Evolutionary conservation across 2,329 filamentous ascomycete genomes (phyloP).

Genomic region (Trichoderma koningiopsis): DNA sequence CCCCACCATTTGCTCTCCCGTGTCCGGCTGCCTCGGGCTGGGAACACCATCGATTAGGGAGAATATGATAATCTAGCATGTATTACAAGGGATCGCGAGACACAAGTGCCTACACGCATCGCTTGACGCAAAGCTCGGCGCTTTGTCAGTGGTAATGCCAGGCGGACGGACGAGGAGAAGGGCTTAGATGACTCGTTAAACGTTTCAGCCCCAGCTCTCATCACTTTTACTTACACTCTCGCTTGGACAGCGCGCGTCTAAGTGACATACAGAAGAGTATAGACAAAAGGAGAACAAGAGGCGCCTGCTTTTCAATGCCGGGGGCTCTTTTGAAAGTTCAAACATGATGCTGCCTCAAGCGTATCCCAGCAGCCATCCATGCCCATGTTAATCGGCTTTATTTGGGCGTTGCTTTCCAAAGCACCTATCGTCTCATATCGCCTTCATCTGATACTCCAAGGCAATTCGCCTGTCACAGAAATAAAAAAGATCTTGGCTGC

Average conservation of each 20-base stretch:
- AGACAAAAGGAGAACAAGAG: not conserved
- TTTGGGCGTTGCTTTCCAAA: conserved; percentile 1
- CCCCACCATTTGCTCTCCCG: conserved; percentile 1
- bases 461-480: not conserved
- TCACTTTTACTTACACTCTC: not conserved
- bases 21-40: conserved; percentile 6
- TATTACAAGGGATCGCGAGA: not conserved
- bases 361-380: not conserved
- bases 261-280: not conserved
- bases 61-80: not conserved
- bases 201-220: not conserved
- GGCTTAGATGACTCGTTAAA: not conserved
- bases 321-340: not conserved
- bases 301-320: not conserved
- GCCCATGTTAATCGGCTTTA: not conserved
- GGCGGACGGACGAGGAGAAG: not conserved
- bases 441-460: not conserved
- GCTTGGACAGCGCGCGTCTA: not conserved
- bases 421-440: conserved; percentile 8
- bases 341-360: not conserved
- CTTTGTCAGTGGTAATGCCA: not conserved
- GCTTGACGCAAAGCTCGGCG: not conserved
- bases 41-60: not conserved
- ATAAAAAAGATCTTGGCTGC: not conserved
- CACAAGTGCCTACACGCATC: not conserved